phyloP scores from a whole-genome alignment of 108 stramenopile genomes.

The Cyclotella atomus region DNA sequence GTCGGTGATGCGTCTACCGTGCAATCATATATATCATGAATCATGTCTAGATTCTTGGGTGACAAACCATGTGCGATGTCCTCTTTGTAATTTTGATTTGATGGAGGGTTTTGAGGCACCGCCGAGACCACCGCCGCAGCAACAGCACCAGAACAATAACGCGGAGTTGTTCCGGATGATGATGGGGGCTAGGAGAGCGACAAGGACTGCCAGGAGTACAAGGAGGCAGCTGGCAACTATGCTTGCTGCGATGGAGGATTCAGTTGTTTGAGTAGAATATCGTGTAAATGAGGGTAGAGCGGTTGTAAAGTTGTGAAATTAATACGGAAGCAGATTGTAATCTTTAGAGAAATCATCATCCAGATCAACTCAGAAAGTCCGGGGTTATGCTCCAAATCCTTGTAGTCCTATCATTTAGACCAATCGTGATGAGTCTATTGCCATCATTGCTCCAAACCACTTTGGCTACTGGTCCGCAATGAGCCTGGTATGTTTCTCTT shows the following conservation, averaged over 20 bases:
- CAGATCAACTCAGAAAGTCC: too few relatives aligned
- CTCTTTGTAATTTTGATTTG: constrained; percentile 88
- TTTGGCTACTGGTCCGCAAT: constrained; percentile 14
- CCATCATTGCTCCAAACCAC: neutral
- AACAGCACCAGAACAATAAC: constrained; percentile 18
- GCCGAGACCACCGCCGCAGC: constrained; percentile 7
- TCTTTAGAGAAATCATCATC: too few relatives aligned
- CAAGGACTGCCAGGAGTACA: neutral
- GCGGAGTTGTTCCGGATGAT: constrained; percentile 37
- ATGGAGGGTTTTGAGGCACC: constrained; percentile 49
- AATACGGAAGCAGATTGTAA: too few relatives aligned
- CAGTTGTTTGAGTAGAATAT: constrained; percentile 4
- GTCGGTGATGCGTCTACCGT: constrained; percentile 65
- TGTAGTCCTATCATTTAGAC: neutral
- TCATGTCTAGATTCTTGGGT: constrained; percentile 85
- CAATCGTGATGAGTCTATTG: neutral
- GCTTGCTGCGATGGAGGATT: constrained; percentile 42
- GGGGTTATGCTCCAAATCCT: constrained; percentile 2
- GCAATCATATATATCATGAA: constrained; percentile 81
- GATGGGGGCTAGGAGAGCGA: constrained; percentile 23
- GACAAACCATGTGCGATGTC: constrained; percentile 75
- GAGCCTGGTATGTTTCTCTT: neutral
- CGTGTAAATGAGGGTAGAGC: too few relatives aligned
- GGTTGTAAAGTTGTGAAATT: too few relatives aligned
- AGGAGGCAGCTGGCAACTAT: constrained; percentile 20